Evolutionary conservation across 2,329 filamentous ascomycete species (phyloP).

Genomic region (Verticillium tricorpus): DNA sequence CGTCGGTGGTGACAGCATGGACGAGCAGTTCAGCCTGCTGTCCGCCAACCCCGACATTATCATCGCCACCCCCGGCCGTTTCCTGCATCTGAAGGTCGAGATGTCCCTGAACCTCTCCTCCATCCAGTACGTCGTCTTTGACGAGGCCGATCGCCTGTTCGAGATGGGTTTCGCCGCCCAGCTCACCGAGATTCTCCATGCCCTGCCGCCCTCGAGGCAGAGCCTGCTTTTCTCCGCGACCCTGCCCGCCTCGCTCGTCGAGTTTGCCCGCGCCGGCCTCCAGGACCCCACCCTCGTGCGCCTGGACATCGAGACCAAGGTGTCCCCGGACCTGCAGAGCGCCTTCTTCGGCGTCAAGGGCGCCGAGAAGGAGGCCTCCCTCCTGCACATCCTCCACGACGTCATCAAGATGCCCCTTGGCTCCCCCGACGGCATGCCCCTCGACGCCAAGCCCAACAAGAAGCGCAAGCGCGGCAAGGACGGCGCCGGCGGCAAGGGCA

Average conservation of each 20-base stretch:
- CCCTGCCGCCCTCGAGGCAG: slow-evolving; percentile 77
- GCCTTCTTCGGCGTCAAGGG: slow-evolving; percentile 93
- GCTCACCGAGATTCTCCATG: slow-evolving; percentile 86
- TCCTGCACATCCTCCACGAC: slow-evolving; percentile 84
- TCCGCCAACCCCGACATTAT: slow-evolving; percentile 93
- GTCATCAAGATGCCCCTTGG: slow-evolving; percentile 85
- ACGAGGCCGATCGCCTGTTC: slow-evolving; percentile 94
- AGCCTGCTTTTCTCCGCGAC: slow-evolving; percentile 95
- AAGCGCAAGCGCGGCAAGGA: slow-evolving; percentile 66
- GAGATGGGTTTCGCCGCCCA: slow-evolving; percentile 98
- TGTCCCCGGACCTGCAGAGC: slow-evolving; percentile 92
- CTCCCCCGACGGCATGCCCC: slow-evolving; percentile 47
- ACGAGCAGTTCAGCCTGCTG: slow-evolving; percentile 93
- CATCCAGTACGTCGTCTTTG: slow-evolving; percentile 91
- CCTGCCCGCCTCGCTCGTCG: slow-evolving; percentile 86
- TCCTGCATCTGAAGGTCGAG: slow-evolving; percentile 93
- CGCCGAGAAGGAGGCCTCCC: slow-evolving; percentile 86
- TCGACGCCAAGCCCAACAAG: slow-evolving; percentile 47
- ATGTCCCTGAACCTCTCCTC: slow-evolving; percentile 91
- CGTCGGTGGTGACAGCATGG: slow-evolving; percentile 90
- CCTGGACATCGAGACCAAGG: slow-evolving; percentile 89
- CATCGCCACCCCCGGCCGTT: slow-evolving; percentile 94
- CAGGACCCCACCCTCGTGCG: slow-evolving; percentile 89
- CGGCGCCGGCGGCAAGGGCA: slow-evolving; percentile 53
- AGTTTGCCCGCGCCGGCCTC: slow-evolving; percentile 89